Percentiles rank a stretch among this genome's conserved stretches.
Evolutionary conservation across 1,284 basidiomycete genomes (phyloP).

Genomic region (Gymnopus androsaceus): DNA sequence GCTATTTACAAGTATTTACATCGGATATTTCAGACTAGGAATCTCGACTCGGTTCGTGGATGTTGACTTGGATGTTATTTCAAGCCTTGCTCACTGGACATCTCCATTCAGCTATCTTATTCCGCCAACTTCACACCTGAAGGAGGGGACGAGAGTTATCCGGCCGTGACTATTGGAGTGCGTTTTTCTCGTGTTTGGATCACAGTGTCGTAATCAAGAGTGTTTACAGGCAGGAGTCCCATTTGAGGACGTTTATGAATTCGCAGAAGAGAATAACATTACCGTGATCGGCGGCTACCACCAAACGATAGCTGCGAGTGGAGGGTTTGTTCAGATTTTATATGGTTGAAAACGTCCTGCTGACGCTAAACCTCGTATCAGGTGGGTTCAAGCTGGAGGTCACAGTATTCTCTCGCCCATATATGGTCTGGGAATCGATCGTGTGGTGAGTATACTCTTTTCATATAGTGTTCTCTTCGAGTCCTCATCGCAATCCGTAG

Average conservation of each 20-base stretch:
- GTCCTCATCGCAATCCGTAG: conserved; percentile 18
- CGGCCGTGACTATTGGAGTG: conserved; percentile 26
- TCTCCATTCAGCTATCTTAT: conserved; percentile 8
- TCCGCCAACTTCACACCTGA: conserved; percentile 16
- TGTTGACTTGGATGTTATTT: background rate
- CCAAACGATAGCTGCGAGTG: conserved; percentile 26
- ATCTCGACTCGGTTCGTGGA: conserved; percentile 12
- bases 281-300: conserved; percentile 31
- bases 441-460: conserved; percentile 31
- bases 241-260: conserved; percentile 26
- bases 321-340: too few relatives aligned
- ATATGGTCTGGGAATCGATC: conserved; percentile 39
- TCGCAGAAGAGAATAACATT: conserved; percentile 32
- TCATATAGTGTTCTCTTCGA: background rate
- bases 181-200: conserved; percentile 7
- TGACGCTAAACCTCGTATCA: too few relatives aligned
- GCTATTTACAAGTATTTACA: background rate
- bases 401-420: conserved; percentile 41
- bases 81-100: background rate
- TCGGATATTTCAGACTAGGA: background rate
- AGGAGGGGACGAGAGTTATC: conserved; percentile 14
- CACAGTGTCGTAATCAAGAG: background rate
- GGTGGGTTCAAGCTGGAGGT: conserved; percentile 40
- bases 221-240: conserved; percentile 26
- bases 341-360: too few relatives aligned